Conservation (phyloP, 2,329 filamentous ascomycete genomes). For the Teratosphaeria epicoccoides region DNA sequence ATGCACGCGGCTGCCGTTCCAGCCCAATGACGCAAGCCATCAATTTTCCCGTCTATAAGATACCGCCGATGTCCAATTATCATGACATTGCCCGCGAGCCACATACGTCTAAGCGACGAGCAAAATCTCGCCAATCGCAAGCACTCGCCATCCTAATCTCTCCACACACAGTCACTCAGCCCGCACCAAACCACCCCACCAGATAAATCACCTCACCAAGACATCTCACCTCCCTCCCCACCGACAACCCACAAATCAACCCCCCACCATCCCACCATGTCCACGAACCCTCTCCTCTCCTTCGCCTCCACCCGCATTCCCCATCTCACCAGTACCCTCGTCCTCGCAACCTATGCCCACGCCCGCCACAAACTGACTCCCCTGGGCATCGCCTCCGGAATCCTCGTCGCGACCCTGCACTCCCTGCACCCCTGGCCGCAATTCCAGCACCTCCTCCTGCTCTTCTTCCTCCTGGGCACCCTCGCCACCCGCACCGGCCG, state of each 20-base stretch:
- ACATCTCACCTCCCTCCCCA: not conserved
- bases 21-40: too few relatives aligned
- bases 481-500: constrained; percentile 75
- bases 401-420: constrained; percentile 65
- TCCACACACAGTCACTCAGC: not conserved
- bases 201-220: not conserved
- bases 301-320: not conserved
- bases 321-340: constrained; percentile 22
- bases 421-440: constrained; percentile 86
- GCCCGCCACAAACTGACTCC: constrained; percentile 51
- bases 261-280: not conserved
- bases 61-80: too few relatives aligned
- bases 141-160: not conserved
- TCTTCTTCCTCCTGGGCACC: constrained; percentile 82
- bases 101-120: too few relatives aligned
- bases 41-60: too few relatives aligned
- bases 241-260: not conserved
- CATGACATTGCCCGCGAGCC: too few relatives aligned
- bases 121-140: not conserved
- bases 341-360: constrained; percentile 44
- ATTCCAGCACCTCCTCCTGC: constrained; percentile 71
- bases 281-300: not conserved
- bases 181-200: not conserved
- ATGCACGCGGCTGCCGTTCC: too few relatives aligned
- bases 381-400: constrained; percentile 60